Evolutionary conservation across 352 stramenopile species (phyloP).

Genomic region (Pythium oligandrum): DNA sequence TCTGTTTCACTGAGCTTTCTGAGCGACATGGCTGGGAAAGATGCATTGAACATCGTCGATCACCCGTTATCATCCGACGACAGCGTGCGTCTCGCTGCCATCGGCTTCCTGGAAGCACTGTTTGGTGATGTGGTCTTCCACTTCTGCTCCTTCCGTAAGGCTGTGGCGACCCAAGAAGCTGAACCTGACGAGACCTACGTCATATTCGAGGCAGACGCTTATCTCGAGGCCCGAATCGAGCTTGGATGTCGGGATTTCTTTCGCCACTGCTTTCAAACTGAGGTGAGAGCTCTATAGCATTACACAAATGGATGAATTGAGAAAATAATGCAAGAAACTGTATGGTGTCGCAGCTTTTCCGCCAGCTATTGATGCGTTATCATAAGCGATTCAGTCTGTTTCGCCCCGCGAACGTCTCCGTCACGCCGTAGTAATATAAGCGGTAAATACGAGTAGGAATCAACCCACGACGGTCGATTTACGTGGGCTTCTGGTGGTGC

Average conservation of each 20-base stretch:
- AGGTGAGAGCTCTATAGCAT: conserved; percentile 24
- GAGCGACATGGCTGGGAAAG: conserved; percentile 16
- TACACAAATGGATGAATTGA: not conserved
- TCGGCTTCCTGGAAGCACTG: conserved; percentile 52
- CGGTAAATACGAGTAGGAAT: not conserved
- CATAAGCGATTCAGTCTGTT: conserved; percentile 33
- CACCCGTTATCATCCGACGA: conserved; percentile 2
- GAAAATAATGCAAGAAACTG: not conserved
- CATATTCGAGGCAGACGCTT: conserved; percentile 59
- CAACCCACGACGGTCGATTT: conserved; percentile 4
- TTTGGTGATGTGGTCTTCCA: conserved; percentile 62
- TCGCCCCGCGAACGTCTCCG: not conserved
- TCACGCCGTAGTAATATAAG: no score
- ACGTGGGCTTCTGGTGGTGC: conserved; percentile 20
- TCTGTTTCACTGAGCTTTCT: conserved; percentile 21
- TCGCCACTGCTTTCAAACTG: conserved; percentile 64
- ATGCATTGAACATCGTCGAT: not conserved
- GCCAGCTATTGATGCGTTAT: conserved; percentile 40
- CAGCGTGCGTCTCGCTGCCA: conserved; percentile 34
- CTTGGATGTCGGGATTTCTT: conserved; percentile 78
- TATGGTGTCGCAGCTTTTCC: conserved; percentile 40
- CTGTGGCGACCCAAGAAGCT: conserved; percentile 15
- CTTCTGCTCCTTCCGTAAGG: conserved; percentile 52
- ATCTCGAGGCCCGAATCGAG: conserved; percentile 56
- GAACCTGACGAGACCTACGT: conserved; percentile 23